Evolutionary conservation across 306 rosid genomes (phyloP), one percentile per base, ranked within the genome.

Genomic region (Rosa rugosa): DNA sequence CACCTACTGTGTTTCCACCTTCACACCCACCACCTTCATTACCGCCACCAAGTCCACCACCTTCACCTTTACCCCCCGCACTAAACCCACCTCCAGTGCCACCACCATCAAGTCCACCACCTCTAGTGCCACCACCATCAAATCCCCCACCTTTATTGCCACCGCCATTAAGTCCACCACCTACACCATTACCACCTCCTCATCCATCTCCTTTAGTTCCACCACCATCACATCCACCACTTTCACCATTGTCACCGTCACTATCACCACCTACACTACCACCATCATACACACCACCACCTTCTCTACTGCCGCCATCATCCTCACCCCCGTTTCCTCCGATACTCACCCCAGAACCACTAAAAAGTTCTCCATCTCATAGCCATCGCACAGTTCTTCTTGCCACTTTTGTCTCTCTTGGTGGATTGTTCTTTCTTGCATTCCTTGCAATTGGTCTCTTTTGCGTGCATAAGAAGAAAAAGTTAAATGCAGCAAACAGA

Each of bases 381-480:
- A 22, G 44, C 11, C 36, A 64, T 31, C 27, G 44, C 64, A 20
- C 47, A 1, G 50, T 57, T 63, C 44, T 18, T 54, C 40, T 80
- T 5, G 83, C 79, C 1, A 75, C 60, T 5, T 68, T 69, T 13
- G 83, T 68, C 14, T 80, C 80, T 47, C 64, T 80, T 5, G 83
- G 79, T 5, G 76, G 83, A 8, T 69, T 57, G 31, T 80, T 80
- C 79, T 80, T 80, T 11, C 83, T 80, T 34, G 83, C 83, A 50
- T 75, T 75, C 42, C 79, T 80, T 5, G 79, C 71, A 17, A 9
- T 46, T 51, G 76, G 84, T 50, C 84, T 80, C 17, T 80, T 68
- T 69, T 80, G 42, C 45, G 47, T 80, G 31, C 75, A 49, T 5
- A 75, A 80, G 64, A 75, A 36, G 75, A 57, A 50, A 50, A 57